Evolutionary conservation across 805 yeast species (phyloP).

Genomic region (Yarrowia divulgata): DNA sequence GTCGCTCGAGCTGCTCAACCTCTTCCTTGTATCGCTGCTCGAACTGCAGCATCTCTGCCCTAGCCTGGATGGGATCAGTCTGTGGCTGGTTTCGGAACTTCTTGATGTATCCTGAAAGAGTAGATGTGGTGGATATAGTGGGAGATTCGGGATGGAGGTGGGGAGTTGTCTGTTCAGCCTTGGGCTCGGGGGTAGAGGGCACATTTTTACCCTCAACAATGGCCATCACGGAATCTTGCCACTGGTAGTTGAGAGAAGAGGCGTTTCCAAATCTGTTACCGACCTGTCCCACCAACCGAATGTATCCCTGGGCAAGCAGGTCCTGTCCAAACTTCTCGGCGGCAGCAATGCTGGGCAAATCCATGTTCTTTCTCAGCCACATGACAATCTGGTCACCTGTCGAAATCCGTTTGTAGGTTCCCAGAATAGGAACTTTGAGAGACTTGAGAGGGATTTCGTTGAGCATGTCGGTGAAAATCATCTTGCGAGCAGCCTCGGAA

Average conservation of each 20-base stretch:
- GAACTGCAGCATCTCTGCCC: conserved; percentile 46
- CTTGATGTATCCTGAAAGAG: conserved; percentile 17
- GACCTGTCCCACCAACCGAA: conserved; percentile 68
- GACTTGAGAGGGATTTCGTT: conserved; percentile 59
- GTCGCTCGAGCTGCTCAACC: conserved; percentile 64
- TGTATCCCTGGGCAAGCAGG: conserved; percentile 64
- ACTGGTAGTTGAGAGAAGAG: conserved; percentile 73
- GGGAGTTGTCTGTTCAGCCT: background rate
- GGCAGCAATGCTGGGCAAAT: conserved; percentile 59
- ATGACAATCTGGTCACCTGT: conserved; percentile 67
- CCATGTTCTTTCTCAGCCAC: conserved; percentile 62
- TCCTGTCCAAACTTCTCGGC: conserved; percentile 82
- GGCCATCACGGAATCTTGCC: conserved; percentile 58
- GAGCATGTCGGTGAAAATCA: conserved; percentile 53
- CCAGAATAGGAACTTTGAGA: conserved; percentile 71
- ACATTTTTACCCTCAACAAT: conserved; percentile 7
- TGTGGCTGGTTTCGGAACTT: conserved; percentile 30
- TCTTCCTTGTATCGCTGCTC: conserved; percentile 62
- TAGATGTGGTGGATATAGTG: background rate
- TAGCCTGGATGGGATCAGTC: conserved; percentile 17
- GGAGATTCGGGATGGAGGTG: conserved; percentile 3
- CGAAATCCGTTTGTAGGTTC: conserved; percentile 67
- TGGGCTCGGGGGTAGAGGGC: background rate
- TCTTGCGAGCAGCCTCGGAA: conserved; percentile 52
- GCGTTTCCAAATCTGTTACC: conserved; percentile 67